Conservation (phyloP, 2,329 filamentous ascomycete genomes). For the Dactylellina cionopaga region DNA sequence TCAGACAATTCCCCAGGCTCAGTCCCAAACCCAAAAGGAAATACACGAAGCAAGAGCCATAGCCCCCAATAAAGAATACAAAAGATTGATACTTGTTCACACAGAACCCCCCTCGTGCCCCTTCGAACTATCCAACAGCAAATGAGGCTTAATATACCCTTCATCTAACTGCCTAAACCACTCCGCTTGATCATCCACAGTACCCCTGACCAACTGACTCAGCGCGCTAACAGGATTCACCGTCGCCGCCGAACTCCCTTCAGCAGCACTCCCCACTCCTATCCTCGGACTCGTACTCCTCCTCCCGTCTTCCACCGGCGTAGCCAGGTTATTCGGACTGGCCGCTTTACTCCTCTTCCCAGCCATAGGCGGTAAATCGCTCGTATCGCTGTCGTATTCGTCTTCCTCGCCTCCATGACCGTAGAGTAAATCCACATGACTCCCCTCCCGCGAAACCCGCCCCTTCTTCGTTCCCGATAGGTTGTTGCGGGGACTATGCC, state of each 20-base stretch:
- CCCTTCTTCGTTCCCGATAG: conserved; percentile 3
- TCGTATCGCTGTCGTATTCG: conserved; percentile 66
- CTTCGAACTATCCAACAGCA: conserved; percentile 74
- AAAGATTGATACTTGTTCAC: neutral
- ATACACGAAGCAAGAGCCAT: neutral
- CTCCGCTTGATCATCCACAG: conserved; percentile 85
- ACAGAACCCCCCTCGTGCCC: conserved; percentile 61
- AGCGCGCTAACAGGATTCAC: conserved; percentile 56
- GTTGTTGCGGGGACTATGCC: conserved; percentile 23
- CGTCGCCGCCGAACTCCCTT: conserved; percentile 47
- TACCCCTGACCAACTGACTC: conserved; percentile 65
- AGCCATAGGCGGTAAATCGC: conserved; percentile 64
- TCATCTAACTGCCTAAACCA: conserved; percentile 94
- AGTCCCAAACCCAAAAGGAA: too few relatives aligned
- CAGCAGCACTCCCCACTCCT: conserved; percentile 64
- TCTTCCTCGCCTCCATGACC: conserved; percentile 53
- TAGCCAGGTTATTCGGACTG: conserved; percentile 30
- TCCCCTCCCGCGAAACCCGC: conserved; percentile 11
- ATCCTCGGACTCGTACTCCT: conserved; percentile 57
- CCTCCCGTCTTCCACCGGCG: conserved; percentile 60
- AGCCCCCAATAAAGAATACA: neutral
- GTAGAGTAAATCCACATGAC: conserved; percentile 34
- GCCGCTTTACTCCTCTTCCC: conserved; percentile 42
- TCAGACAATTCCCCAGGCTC: too few relatives aligned
- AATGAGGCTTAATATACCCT: conserved; percentile 90